Base-by-base conservation (phyloP, 768 basidiomycete species). In the Boletus rubropictus region DNA sequence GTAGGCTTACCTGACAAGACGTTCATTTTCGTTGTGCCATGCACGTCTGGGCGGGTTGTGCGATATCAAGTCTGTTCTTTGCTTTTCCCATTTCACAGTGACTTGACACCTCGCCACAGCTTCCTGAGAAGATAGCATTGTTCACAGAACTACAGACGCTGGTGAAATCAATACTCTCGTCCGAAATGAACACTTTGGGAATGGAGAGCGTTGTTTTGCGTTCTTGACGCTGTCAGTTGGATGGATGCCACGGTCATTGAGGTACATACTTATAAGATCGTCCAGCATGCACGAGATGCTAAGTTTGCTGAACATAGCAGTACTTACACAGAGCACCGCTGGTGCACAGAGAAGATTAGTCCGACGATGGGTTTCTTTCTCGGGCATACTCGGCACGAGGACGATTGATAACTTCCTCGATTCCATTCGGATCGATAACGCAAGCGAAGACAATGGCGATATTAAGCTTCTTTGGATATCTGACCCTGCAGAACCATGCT, bases 41-140 rank as follows among this genome's bases (percentile, higher is more conserved):
- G 81, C 55, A 88, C 87, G 0, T 91, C 88, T 0, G 88, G 82
- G 0, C 72, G 79, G 7, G 86, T 90, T 0, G 79, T 81, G 11
- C 67, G 72, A n/a, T 82, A 84, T 55, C 84, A 87, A 69, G 88
- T 85, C 25, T 46, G 74, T 59, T 5, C 12, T 5, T 32, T 32
- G 24, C 38, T 14, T 34, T 10, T 22, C 25, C 1, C n/a, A 5
- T 27, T 34, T 27, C 17, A 12, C 37, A 8, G 24, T 14, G n/a
- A 49, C 15, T 6, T 40, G 22, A 9, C n/a, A 14, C 15, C 5
- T 8, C 24, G 8, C 24, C 8, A 3, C 51, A 80, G 78, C 69
- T 74, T 37, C 18, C 61, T 0, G 72, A 76, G 42, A 79, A 80
- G 57, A 57, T 73, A 27, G 56, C 64, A 17, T 58, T 74, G 25